Conservation (phyloP, 768 basidiomycete species). For the Kwoniella sp. region DNA sequence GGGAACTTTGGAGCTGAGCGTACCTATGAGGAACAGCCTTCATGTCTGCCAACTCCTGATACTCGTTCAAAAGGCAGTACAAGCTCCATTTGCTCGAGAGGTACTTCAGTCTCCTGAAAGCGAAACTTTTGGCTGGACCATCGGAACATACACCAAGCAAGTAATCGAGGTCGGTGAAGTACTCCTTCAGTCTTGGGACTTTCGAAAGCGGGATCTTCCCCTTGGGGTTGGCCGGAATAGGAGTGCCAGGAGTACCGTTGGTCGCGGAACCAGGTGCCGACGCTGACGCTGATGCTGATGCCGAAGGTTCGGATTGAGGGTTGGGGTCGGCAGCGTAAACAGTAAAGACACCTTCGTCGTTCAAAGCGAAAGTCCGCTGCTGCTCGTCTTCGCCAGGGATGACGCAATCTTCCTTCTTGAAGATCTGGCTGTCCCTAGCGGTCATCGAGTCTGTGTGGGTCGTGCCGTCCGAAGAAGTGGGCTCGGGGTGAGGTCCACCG, state of each 20-base stretch:
- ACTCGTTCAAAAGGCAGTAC: constrained; percentile 88
- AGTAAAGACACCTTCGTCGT: constrained; percentile 87
- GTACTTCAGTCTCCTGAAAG: constrained; percentile 86
- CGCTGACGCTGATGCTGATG: too few species aligned
- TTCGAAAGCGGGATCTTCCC: constrained; percentile 27
- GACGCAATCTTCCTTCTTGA: constrained; percentile 69
- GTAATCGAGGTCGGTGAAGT: constrained; percentile 93
- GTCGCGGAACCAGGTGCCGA: neutral
- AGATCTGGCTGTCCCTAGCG: constrained; percentile 50
- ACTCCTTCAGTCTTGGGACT: constrained; percentile 72
- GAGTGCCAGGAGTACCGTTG: constrained; percentile 15
- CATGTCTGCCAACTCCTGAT: constrained; percentile 92
- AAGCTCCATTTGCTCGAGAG: constrained; percentile 90
- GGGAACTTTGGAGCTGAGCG: constrained; percentile 27
- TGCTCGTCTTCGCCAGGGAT: constrained; percentile 67
- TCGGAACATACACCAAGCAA: constrained; percentile 87
- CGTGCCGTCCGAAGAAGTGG: constrained; percentile 12
- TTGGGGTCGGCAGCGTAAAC: constrained; percentile 61
- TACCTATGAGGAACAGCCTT: constrained; percentile 87
- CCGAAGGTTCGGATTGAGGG: neutral
- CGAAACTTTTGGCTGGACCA: constrained; percentile 94
- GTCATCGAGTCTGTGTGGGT: constrained; percentile 20
- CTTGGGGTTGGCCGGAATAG: constrained; percentile 8
- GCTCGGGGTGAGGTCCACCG: constrained; percentile 27
- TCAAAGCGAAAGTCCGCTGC: constrained; percentile 66